phyloP scores from a whole-genome alignment of 2,329 filamentous ascomycete species.

The Alternaria angustiovoidea region DNA sequence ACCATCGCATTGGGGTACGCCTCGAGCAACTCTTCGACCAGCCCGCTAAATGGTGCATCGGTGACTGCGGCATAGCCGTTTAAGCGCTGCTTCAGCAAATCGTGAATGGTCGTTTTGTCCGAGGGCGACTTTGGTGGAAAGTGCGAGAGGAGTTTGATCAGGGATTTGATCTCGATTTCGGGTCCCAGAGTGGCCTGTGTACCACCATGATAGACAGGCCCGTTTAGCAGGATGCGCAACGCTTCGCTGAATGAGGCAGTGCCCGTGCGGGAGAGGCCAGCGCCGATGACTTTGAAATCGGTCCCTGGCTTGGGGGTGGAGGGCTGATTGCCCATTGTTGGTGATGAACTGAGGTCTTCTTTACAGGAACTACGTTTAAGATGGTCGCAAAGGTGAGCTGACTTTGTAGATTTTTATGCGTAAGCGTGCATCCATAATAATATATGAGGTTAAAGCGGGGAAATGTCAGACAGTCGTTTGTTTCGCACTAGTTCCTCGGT shows the following conservation, averaged over 20 bases:
- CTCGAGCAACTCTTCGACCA: constrained; percentile 57
- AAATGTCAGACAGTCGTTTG: not conserved
- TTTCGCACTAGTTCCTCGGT: not conserved
- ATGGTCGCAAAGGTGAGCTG: not conserved
- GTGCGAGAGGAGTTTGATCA: constrained; percentile 35
- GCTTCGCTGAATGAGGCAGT: constrained; percentile 61
- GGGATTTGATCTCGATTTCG: constrained; percentile 23
- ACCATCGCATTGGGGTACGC: constrained; percentile 61
- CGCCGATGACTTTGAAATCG: constrained; percentile 54
- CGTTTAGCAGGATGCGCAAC: constrained; percentile 57
- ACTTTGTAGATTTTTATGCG: not conserved
- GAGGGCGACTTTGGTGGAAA: constrained; percentile 14
- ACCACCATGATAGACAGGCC: constrained; percentile 61
- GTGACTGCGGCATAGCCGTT: constrained; percentile 59
- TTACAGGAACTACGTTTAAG: not conserved
- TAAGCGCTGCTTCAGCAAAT: constrained; percentile 43
- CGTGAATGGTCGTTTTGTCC: not conserved
- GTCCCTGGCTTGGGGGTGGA: constrained; percentile 28
- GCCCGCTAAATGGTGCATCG: constrained; percentile 54
- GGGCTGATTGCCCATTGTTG: constrained; percentile 30
- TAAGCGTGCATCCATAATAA: not conserved
- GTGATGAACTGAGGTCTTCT: not conserved
- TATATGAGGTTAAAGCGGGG: not conserved
- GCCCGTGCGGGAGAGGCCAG: constrained; percentile 58
- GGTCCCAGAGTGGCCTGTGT: constrained; percentile 45